These are phyloP conservation scores for Chaetothyriales sp. DNA, from an alignment of 2,329 filamentous ascomycete genomes.

Conservation along the genomic window DNA sequence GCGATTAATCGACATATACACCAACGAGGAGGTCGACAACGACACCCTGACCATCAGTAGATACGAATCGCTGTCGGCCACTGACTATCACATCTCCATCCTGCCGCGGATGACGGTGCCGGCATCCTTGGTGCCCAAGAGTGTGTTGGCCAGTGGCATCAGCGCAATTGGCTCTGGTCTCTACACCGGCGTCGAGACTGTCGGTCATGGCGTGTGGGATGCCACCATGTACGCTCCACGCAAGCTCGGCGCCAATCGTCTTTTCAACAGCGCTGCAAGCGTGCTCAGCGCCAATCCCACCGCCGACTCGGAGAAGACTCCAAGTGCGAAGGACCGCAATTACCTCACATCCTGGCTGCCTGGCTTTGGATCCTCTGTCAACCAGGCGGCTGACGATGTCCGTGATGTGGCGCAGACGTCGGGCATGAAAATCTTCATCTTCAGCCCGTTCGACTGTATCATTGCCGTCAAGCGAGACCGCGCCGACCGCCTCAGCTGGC, in stretches of 20 bases:
- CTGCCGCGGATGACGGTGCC: conserved; percentile 60
- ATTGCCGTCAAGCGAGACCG: conserved; percentile 76
- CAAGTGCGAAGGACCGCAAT: conserved; percentile 36
- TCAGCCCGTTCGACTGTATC: conserved; percentile 95
- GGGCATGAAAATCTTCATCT: conserved; percentile 75
- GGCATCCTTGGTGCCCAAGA: conserved; percentile 48
- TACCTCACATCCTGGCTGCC: conserved; percentile 41
- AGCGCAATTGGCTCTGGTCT: conserved; percentile 14
- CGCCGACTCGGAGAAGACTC: conserved; percentile 38
- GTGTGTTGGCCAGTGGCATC: conserved; percentile 49
- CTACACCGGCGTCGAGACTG: conserved; percentile 27
- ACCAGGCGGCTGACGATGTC: conserved; percentile 25
- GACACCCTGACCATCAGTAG: conserved; percentile 74
- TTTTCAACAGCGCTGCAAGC: conserved; percentile 71
- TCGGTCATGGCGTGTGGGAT: conserved; percentile 72
- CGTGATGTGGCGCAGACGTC: conserved; percentile 38
- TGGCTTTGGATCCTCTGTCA: conserved; percentile 23
- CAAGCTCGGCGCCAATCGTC: conserved; percentile 29
- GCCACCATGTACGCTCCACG: conserved; percentile 74
- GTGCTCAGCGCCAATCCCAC: conserved; percentile 41
- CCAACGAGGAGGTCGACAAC: conserved; percentile 69
- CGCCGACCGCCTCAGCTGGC: conserved; percentile 70
- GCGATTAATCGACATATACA: conserved; percentile 74
- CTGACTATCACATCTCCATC: conserved; percentile 81
- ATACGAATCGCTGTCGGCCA: conserved; percentile 69